Evolutionary conservation across 768 basidiomycete species (phyloP).

Genomic region (Rickenella mellea): DNA sequence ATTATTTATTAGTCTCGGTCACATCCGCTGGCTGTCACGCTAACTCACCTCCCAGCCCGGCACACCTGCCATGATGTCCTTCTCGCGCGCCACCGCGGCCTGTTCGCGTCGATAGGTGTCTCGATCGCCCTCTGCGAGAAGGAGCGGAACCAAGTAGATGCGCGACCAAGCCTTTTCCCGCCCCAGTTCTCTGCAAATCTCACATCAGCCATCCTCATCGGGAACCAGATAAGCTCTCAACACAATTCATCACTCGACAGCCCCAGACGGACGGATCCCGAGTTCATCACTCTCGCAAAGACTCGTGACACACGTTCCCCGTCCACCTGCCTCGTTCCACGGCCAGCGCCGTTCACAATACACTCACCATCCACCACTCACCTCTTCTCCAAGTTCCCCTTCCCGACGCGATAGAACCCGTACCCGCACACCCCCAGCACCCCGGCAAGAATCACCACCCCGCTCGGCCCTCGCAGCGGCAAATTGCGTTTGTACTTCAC

Average conservation of each 20-base stretch:
- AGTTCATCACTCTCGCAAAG: conserved; percentile 46
- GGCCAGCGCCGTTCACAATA: neutral
- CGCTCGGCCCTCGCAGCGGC: conserved; percentile 80
- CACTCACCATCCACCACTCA: conserved; percentile 30
- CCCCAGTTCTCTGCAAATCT: conserved; percentile 68
- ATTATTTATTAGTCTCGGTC: too few species aligned
- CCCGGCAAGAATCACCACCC: conserved; percentile 76
- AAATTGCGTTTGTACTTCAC: conserved; percentile 95
- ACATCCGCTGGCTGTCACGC: too few species aligned
- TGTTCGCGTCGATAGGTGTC: conserved; percentile 74
- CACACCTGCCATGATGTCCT: conserved; percentile 92
- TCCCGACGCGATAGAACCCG: conserved; percentile 87
- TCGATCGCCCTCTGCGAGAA: conserved; percentile 91
- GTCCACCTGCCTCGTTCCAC: conserved; percentile 41
- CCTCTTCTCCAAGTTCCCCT: conserved; percentile 90
- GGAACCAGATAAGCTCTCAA: conserved; percentile 1
- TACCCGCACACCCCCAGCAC: conserved; percentile 79
- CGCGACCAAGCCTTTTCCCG: conserved; percentile 94
- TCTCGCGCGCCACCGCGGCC: conserved; percentile 71
- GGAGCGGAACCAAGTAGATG: conserved; percentile 85
- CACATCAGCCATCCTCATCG: conserved; percentile 12
- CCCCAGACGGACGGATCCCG: conserved; percentile 58
- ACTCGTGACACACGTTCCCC: conserved; percentile 49
- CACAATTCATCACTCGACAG: conserved; percentile 21
- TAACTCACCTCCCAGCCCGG: conserved; percentile 87